Evolutionary conservation across 1,139 yeast genomes (phyloP).

Genomic region (Candida neerlandica): DNA sequence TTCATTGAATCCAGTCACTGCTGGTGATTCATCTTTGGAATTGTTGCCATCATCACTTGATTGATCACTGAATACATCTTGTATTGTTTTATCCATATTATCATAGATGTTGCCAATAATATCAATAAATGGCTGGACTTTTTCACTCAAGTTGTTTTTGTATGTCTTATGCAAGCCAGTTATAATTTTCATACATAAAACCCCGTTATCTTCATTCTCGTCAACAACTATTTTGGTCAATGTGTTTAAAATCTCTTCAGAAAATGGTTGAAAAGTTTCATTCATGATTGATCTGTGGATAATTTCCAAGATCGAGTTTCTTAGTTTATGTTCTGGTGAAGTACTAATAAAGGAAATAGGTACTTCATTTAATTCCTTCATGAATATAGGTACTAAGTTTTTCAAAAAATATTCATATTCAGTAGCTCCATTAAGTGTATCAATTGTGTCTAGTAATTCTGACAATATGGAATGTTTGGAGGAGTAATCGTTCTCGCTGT

Average conservation of each 20-base stretch:
- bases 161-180: slow-evolving; percentile 89
- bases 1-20: slow-evolving; percentile 23
- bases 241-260: slow-evolving; percentile 61
- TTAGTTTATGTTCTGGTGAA: slow-evolving; percentile 70
- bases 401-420: slow-evolving; percentile 75
- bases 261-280: slow-evolving; percentile 77
- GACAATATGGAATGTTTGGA: slow-evolving; percentile 68
- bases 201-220: slow-evolving; percentile 97
- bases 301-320: slow-evolving; percentile 77
- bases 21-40: slow-evolving; percentile 41
- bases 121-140: slow-evolving; percentile 78
- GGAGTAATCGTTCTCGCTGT: slow-evolving; percentile 53
- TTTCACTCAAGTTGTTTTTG: slow-evolving; percentile 65
- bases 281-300: slow-evolving; percentile 82
- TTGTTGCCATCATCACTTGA: slow-evolving; percentile 27
- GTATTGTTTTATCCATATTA: slow-evolving; percentile 77
- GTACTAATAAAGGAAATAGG: slow-evolving; percentile 71
- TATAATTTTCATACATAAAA: slow-evolving; percentile 83
- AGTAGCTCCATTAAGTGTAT: slow-evolving; percentile 74
- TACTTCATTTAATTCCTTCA: slow-evolving; percentile 60
- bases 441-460: slow-evolving; percentile 84
- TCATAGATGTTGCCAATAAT: slow-evolving; percentile 77
- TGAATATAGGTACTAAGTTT: slow-evolving; percentile 62
- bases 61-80: slow-evolving; percentile 50
- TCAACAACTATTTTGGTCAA: slow-evolving; percentile 61